Evolutionary conservation across 805 yeast genomes (phyloP), one percentile per base, ranked within the genome.

Genomic region (Kluyveromyces wickerhamii): DNA sequence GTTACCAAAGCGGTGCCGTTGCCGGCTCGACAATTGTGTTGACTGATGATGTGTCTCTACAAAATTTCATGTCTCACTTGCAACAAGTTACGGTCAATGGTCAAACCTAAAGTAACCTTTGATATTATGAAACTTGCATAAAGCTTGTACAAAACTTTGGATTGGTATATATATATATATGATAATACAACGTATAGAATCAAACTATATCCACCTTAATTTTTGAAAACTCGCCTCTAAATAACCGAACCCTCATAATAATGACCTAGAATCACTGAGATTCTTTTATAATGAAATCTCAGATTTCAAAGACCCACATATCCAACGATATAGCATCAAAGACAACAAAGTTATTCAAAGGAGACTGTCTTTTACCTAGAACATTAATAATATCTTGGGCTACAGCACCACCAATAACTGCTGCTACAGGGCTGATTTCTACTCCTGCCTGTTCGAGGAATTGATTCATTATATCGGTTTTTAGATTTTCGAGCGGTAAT

Each of bases 41-140:
- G 58, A 92, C 98, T 16, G 98, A 92, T 63, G 98, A 92, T 63
- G 95, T 92, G 34, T 79, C 89, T 36, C 69, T 92, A 60, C 95
- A 89, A 65, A 87, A 87, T 30, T 92, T 92, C 63, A 89, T 92
- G 94, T 72, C 80, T 33, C 97, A 92, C 62, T 73, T 92, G 54
- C 94, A 88, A 59, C 85, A 85, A 62, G 76, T 88, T 45, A 94
- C 89, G 35, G 96, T 89, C 27, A 60, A 64, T 38, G 71, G 70
- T 31, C 61, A 56, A 41, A 49, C 55, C 27, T 57, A 46, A 48
- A 17, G 27, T n/a, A n/a, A n/a, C n/a, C n/a, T 26, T 12, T 23
- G 18, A n/a, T n/a, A n/a, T n/a, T n/a, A n/a, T n/a, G n/a, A n/a
- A n/a, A n/a, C n/a, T n/a, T n/a, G n/a, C n/a, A n/a, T n/a, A n/a